These are phyloP conservation scores for Naganishia friedmannii DNA, from an alignment of 768 basidiomycete species.

Conservation along the genomic window DNA sequence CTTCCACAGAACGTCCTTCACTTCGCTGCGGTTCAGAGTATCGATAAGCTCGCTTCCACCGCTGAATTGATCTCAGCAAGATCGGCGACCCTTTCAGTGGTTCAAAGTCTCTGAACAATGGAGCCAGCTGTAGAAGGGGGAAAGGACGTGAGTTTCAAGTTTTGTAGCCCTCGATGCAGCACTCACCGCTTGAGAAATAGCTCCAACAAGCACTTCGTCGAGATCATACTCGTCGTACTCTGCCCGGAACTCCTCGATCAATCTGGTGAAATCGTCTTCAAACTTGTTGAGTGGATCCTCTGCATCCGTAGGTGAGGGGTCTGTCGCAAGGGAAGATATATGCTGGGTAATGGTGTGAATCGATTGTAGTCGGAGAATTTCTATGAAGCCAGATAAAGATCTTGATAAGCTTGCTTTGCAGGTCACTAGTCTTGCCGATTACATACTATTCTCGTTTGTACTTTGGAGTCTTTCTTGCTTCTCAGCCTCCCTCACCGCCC, in stretches of 20 bases:
- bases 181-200: constrained; percentile 73
- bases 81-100: constrained; percentile 72
- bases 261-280: constrained; percentile 66
- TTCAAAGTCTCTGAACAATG: constrained; percentile 62
- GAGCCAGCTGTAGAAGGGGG: constrained; percentile 64
- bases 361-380: constrained; percentile 72
- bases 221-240: constrained; percentile 77
- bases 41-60: constrained; percentile 52
- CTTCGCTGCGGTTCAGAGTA: constrained; percentile 26
- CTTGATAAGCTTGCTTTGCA: not conserved
- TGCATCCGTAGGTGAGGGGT: constrained; percentile 55
- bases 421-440: constrained; percentile 43
- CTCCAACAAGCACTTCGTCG: constrained; percentile 90
- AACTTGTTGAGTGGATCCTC: constrained; percentile 73
- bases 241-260: constrained; percentile 65
- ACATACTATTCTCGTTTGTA: constrained; percentile 68
- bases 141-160: constrained; percentile 48
- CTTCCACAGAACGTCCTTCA: not conserved
- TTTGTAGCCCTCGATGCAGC: not conserved
- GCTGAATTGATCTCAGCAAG: constrained; percentile 45
- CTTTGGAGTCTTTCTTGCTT: constrained; percentile 67
- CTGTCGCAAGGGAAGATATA: constrained; percentile 66
- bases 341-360: constrained; percentile 72
- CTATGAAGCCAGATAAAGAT: constrained; percentile 52
- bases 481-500: constrained; percentile 66